Evolutionary conservation across 345 rosid genomes (phyloP), one percentile per base, ranked within the genome.

Genomic region (Hypericum androsaemum): DNA sequence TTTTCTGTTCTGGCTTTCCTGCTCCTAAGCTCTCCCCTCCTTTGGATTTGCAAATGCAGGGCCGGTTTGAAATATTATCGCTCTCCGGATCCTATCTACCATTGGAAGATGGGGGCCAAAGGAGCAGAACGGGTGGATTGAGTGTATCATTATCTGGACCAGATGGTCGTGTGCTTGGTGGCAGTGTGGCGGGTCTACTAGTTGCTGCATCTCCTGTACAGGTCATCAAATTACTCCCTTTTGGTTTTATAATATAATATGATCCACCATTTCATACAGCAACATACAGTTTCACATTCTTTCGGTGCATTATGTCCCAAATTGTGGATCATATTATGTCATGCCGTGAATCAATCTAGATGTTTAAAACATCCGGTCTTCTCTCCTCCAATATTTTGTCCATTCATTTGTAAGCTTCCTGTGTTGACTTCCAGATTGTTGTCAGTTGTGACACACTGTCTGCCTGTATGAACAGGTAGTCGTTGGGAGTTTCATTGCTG

Each of bases 81-180:
- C 77, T 92, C 47, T 69, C 94, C 28, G 98, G 98, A 12, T 88
- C 97, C 44, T 85, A 83, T 67, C 53, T 83, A 70, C 76, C 77
- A 60, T 67, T 88, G 7, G 98, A 88, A 57, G 74, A 66, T 68
- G 80, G 72, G 39, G 95, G 82, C 54, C 80, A 72, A 56, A 73
- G 81, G 61, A 81, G 84, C 70, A 81, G 95, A 72, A 60, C 77
- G 15, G 90, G 97, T 16, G 86, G 77, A 11, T 66, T 92, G 53
- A 88, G 90, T 41, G 84, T 88, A 14, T 81, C 90, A 7, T 60
- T 92, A 37, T 81, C 97, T 62, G 94, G 88, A 17, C 77, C 89
- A 8, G 95, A 92, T 71, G 98, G 98, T 12, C 81, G 78, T 47
- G 83, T 92, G 62, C 60, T 92, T 11, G 98, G 98, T 38, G 98